Evolutionary conservation across 345 rosid genomes (phyloP).

Genomic region (Ceriops zippeliana): DNA sequence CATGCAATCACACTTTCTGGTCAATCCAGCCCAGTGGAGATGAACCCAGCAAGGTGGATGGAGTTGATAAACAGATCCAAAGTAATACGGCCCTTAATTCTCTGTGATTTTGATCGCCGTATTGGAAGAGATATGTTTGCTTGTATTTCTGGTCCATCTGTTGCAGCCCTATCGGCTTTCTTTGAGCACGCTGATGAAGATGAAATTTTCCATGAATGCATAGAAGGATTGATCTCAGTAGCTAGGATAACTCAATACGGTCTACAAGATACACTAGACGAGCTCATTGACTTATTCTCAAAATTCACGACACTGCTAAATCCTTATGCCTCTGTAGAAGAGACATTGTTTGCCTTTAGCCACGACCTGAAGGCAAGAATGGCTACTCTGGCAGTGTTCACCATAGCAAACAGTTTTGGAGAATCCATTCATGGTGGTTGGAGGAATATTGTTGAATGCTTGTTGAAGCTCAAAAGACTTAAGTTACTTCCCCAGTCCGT

Average conservation of each 20-base stretch:
- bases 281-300: slow-evolving; percentile 74
- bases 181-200: slow-evolving; percentile 90
- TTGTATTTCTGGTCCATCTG: slow-evolving; percentile 72
- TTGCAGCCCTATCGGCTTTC: slow-evolving; percentile 79
- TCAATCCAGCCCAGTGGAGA: slow-evolving; percentile 47
- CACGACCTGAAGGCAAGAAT: slow-evolving; percentile 80
- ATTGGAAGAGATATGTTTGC: slow-evolving; percentile 93
- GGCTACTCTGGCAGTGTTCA: slow-evolving; percentile 89
- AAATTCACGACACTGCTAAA: slow-evolving; percentile 79
- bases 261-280: slow-evolving; percentile 80
- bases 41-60: slow-evolving; percentile 79
- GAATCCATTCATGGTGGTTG: slow-evolving; percentile 79
- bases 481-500: slow-evolving; percentile 81
- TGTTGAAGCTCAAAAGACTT: slow-evolving; percentile 78
- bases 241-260: slow-evolving; percentile 80
- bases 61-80: slow-evolving; percentile 63
- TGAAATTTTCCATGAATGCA: slow-evolving; percentile 81
- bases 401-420: slow-evolving; percentile 76
- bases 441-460: slow-evolving; percentile 85
- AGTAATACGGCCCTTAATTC: slow-evolving; percentile 38
- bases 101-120: slow-evolving; percentile 58
- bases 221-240: slow-evolving; percentile 77
- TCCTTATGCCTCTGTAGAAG: slow-evolving; percentile 87
- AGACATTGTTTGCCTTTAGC: slow-evolving; percentile 76
- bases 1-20: slow-evolving; percentile 53